A percentile compares a stretch with the other conserved stretches of the same genome.
Evolutionary conservation across 371 early-diverging fungal genomes (phyloP).

Genomic region (Smittium culicis): DNA sequence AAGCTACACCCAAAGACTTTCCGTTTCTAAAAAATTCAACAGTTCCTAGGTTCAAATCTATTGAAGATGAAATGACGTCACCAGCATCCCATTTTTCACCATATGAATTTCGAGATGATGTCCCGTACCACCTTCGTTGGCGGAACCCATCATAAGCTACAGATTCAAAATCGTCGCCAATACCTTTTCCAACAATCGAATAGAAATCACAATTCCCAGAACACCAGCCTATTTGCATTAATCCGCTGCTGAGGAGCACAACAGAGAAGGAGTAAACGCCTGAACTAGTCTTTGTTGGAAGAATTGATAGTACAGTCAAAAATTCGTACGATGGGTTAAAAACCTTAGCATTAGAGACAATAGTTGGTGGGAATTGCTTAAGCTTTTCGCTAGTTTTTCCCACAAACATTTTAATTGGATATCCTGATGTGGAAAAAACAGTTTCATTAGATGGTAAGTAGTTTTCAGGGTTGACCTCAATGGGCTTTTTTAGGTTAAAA

Average conservation of each 20-base stretch:
- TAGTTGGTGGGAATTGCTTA: background rate
- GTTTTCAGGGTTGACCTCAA: background rate
- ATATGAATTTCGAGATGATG: slow-evolving; percentile 17
- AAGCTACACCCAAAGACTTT: slow-evolving; percentile 24
- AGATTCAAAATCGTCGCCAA: slow-evolving; percentile 30
- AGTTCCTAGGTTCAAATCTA: slow-evolving; percentile 23
- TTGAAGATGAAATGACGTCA: slow-evolving; percentile 21
- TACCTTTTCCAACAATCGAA: slow-evolving; percentile 29
- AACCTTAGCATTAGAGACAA: background rate
- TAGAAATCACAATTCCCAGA: slow-evolving; percentile 21
- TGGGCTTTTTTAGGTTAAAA: background rate
- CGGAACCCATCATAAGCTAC: slow-evolving; percentile 28
- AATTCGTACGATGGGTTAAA: slow-evolving; percentile 9
- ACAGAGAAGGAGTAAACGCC: slow-evolving; percentile 25
- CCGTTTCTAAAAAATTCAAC: slow-evolving; percentile 29
- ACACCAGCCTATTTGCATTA: slow-evolving; percentile 30
- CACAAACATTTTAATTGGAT: background rate
- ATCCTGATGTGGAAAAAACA: background rate
- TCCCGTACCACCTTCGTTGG: slow-evolving; percentile 26
- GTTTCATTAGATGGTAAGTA: background rate
- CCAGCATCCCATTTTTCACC: slow-evolving; percentile 27
- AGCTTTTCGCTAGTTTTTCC: background rate
- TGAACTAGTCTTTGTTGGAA: slow-evolving; percentile 11
- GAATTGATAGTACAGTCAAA: background rate
- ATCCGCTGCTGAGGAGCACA: slow-evolving; percentile 21